A percentile compares a stretch with the other conserved stretches of the same genome.
phyloP scores from a whole-genome alignment of 208 protist species.

The Novymonas esmeraldas region DNA sequence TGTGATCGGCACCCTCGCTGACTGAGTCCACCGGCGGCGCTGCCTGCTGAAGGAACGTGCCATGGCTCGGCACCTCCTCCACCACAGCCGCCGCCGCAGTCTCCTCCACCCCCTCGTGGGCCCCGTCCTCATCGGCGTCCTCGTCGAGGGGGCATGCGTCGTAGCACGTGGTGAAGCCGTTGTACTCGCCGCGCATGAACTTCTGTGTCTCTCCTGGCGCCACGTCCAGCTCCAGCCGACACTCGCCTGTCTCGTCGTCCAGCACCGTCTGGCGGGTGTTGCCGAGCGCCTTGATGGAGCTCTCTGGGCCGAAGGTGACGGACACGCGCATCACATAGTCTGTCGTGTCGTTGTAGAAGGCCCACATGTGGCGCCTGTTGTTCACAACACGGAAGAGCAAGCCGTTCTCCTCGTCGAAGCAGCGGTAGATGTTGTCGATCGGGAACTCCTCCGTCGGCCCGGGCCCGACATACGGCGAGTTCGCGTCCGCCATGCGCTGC shows the following conservation, averaged over 20 bases:
- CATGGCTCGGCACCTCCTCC: background rate
- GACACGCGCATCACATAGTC: slow-evolving; percentile 65
- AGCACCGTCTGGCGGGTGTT: slow-evolving; percentile 34
- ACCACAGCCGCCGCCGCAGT: background rate
- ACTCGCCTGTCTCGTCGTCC: slow-evolving; percentile 50
- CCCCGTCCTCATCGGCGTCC: background rate
- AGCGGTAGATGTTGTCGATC: slow-evolving; percentile 53
- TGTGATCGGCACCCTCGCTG: background rate
- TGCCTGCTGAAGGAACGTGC: slow-evolving; percentile 1
- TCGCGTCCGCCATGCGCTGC: slow-evolving; percentile 13
- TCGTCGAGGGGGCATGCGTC: slow-evolving; percentile 32
- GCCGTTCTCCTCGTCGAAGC: slow-evolving; percentile 74
- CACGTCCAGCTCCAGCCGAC: slow-evolving; percentile 46
- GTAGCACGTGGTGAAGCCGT: slow-evolving; percentile 59
- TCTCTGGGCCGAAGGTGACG: slow-evolving; percentile 70
- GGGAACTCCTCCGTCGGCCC: slow-evolving; percentile 44
- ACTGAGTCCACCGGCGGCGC: slow-evolving; percentile 2
- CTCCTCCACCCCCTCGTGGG: background rate
- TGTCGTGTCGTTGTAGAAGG: slow-evolving; percentile 82
- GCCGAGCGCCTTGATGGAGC: slow-evolving; percentile 47
- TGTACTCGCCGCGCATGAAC: slow-evolving; percentile 86
- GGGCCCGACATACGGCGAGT: slow-evolving; percentile 29
- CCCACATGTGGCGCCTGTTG: slow-evolving; percentile 54
- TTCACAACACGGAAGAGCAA: slow-evolving; percentile 81
- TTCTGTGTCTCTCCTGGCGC: slow-evolving; percentile 52